phyloP scores from a whole-genome alignment of 768 basidiomycete species.

The Steccherinum ochraceum region DNA sequence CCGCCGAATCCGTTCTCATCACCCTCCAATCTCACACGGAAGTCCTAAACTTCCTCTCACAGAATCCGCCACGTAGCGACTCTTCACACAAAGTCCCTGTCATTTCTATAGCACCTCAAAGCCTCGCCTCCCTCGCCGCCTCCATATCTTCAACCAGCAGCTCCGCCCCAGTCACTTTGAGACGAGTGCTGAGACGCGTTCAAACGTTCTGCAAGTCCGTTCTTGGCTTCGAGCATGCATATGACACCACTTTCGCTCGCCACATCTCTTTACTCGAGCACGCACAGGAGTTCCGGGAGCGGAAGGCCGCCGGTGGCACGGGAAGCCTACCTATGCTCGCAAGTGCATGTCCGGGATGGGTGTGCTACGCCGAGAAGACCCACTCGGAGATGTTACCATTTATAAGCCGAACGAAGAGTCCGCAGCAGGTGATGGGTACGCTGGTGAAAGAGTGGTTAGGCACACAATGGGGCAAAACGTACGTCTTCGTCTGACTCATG shows the following conservation, averaged over 20 bases:
- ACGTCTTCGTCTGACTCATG: conserved; percentile 29
- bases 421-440: conserved; percentile 91
- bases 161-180: conserved; percentile 37
- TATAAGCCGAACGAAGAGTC: conserved; percentile 82
- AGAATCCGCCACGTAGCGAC: conserved; percentile 38
- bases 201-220: conserved; percentile 59
- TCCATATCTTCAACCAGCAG: conserved; percentile 42
- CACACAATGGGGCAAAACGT: conserved; percentile 60
- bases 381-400: conserved; percentile 92
- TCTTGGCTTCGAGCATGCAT: conserved; percentile 76
- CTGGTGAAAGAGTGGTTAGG: conserved; percentile 89
- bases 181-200: conserved; percentile 63
- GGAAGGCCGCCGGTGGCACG: conserved; percentile 32
- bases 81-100: conserved; percentile 52
- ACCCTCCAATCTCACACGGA: conserved; percentile 93
- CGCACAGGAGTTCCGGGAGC: conserved; percentile 71
- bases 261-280: conserved; percentile 83
- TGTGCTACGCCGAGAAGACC: conserved; percentile 98
- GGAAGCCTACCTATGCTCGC: conserved; percentile 80
- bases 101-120: conserved; percentile 86
- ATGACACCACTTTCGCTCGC: conserved; percentile 93
- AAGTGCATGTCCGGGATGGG: conserved; percentile 98
- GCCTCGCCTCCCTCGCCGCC: conserved; percentile 75
- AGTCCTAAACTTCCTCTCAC: conserved; percentile 71
- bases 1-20: conserved; percentile 95